Conservation (phyloP, 2,329 filamentous ascomycete species). For the Neobulgaria alba region DNA sequence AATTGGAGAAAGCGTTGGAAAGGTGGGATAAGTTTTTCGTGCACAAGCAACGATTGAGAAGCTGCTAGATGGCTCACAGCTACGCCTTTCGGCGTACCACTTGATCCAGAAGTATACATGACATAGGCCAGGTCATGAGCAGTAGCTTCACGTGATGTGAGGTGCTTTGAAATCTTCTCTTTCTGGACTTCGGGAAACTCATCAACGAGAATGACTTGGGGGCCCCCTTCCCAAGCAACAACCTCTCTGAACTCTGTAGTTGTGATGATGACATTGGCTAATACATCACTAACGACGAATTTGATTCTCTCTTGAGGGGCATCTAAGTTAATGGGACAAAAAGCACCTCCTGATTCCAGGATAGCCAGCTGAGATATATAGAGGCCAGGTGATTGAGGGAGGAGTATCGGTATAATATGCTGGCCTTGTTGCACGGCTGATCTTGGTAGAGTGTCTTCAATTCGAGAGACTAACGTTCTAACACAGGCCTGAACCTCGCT, state of each 20-base stretch:
- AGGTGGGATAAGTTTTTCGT: constrained; percentile 65
- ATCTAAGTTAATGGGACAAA: constrained; percentile 77
- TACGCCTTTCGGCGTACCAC: constrained; percentile 83
- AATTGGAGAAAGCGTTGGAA: constrained; percentile 85
- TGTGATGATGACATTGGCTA: constrained; percentile 60
- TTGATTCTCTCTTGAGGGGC: constrained; percentile 66
- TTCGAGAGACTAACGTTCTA: constrained; percentile 14
- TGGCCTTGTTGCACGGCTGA: constrained; percentile 18
- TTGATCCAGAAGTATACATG: constrained; percentile 90
- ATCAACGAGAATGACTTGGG: constrained; percentile 35
- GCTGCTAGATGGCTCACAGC: constrained; percentile 70
- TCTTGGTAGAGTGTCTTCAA: constrained; percentile 6
- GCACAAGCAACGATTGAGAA: constrained; percentile 74
- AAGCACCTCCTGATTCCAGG: constrained; percentile 73
- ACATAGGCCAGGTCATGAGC: constrained; percentile 60
- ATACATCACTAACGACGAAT: constrained; percentile 74
- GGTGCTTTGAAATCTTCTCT: background rate
- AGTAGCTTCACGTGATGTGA: constrained; percentile 8
- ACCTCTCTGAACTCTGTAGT: constrained; percentile 37
- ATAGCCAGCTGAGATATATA: constrained; percentile 73
- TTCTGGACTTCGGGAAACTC: constrained; percentile 18
- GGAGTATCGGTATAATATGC: constrained; percentile 62
- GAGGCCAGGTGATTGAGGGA: constrained; percentile 68
- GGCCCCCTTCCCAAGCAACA: constrained; percentile 31
- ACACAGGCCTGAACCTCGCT: constrained; percentile 35